Evolutionary conservation across 768 basidiomycete genomes (phyloP), one percentile per base, ranked within the genome.

Genomic region (Kondoa malvinella): DNA sequence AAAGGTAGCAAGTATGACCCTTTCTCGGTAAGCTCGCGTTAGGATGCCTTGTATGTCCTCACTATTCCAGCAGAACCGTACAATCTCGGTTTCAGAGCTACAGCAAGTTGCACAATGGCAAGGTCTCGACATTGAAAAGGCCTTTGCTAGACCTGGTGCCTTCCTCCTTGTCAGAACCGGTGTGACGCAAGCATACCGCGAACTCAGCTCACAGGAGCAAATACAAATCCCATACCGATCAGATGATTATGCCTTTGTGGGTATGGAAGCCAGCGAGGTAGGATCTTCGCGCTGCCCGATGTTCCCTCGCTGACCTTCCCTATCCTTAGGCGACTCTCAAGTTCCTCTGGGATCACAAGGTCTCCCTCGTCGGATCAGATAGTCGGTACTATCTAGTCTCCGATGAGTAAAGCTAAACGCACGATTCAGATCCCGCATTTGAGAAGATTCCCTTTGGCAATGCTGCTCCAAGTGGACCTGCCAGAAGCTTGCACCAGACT

Each of bases 321-420:
- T n/a, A n/a, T n/a, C n/a, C 3, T 56, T 17, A 26, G 2, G 57
- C 56, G 3, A 58, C 34, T 29, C 14, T 61, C 3, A 25, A 66
- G 58, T 67, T 40, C 40, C 14, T 66, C 2, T 66, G 65, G 65
- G 65, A 66, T 29, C 21, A 57, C 65, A 27, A 66, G 65, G 4
- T 66, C n/a, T n/a, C 40, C 3, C 25, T 40, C 25, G 65, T 66
- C 3, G 65, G 32, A 2, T 3, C 34, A 14, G 65, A 66, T 77
- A 3, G 33, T 50, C 16, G n/a, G 31, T 40, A 50, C 25, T 8
- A 50, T 21, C 40, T 50, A 8, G 8, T 50, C 40, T 50, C 21
- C 40, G 12, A 50, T 32, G 4, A 3, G 33, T 16, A 21, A 32
- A 3, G 8, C 34, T 14, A 34, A n/a, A n/a, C n/a, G n/a, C n/a